Evolutionary conservation across 129 eudicot genomes (phyloP), one percentile per base, ranked within the genome.

Genomic region (Artemisia argyi): DNA sequence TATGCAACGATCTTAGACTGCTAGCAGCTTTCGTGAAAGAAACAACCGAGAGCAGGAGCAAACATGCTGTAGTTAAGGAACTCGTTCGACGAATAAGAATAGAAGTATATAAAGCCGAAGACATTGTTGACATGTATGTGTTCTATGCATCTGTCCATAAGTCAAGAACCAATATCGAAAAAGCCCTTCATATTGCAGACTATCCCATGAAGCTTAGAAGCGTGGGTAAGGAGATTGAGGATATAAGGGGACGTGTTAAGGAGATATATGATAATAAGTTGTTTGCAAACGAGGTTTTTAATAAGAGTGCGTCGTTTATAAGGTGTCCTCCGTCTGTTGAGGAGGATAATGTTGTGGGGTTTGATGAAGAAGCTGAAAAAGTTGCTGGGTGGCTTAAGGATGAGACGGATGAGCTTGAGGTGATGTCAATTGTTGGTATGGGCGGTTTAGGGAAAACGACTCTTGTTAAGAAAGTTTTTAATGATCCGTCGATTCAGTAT

Each of bases 21-120:
- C 49, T 86, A 16, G 83, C 81, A 53, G 88, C 92, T 50, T 86
- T 86, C 64, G 76, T 86, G 14, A 83, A 77, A 61, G 92, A 86
- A 72, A 75, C 86, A 8, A 75, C 71, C 68, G 88, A 86, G 75
- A 83, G 73, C 76, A 80, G 84, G 6, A 83, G 71, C 76, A 82
- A 86, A 55, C 72, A 77, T 65, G 81, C 80, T 65, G 59, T 69
- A 4, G 90, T 82, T 4, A 85, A 80, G 42, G 90, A 79, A 35
- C 66, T 85, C 3, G 90, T 85, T 11, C n/a, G 84, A 17, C 83
- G 72, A 13, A 82, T 85, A 51, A 78, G 85, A 66, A 76, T 73
- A 16, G 85, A 82, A 16, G 82, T 83, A 5, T 85, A 76, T 35
- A 83, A 85, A 74, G 87, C 90, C 15, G 90, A 85, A 78, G 90